Conservation (phyloP, 148 eudicot genomes). For the Tetragonia tetragonoides region DNA sequence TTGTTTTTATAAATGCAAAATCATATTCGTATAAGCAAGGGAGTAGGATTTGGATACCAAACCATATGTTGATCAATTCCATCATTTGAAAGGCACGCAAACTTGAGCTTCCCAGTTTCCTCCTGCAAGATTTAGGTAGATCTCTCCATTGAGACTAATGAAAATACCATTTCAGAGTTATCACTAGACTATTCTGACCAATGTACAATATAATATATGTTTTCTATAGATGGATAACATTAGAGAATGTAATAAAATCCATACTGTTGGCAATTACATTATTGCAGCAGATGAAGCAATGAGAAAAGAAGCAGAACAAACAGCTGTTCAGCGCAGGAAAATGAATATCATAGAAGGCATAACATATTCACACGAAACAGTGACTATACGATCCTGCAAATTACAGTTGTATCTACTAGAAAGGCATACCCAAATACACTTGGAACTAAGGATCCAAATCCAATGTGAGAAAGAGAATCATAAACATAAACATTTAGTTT, state of each 20-base stretch:
- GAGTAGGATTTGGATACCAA: slow-evolving; percentile 63
- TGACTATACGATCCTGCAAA: too few species aligned
- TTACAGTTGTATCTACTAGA: too few species aligned
- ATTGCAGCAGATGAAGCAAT: too few species aligned
- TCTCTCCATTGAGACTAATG: slow-evolving; percentile 12
- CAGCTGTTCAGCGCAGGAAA: too few species aligned
- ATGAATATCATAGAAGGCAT: too few species aligned
- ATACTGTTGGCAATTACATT: background rate
- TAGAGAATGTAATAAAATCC: background rate
- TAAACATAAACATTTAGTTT: too few species aligned
- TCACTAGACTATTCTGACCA: background rate
- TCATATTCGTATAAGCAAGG: slow-evolving; percentile 2
- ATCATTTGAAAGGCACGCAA: slow-evolving; percentile 76
- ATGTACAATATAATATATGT: background rate
- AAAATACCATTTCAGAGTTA: background rate
- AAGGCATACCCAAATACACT: too few species aligned
- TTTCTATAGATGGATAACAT: background rate
- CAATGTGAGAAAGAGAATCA: too few species aligned
- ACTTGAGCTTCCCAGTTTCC: slow-evolving; percentile 71
- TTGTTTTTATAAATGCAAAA: slow-evolving; percentile 2
- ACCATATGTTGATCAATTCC: slow-evolving; percentile 81
- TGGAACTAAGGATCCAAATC: too few species aligned
- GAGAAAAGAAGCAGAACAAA: too few species aligned
- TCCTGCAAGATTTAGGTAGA: slow-evolving; percentile 51
- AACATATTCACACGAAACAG: too few species aligned